phyloP scores from a whole-genome alignment of 306 rosid genomes.

The Erythrophleum fordii region DNA sequence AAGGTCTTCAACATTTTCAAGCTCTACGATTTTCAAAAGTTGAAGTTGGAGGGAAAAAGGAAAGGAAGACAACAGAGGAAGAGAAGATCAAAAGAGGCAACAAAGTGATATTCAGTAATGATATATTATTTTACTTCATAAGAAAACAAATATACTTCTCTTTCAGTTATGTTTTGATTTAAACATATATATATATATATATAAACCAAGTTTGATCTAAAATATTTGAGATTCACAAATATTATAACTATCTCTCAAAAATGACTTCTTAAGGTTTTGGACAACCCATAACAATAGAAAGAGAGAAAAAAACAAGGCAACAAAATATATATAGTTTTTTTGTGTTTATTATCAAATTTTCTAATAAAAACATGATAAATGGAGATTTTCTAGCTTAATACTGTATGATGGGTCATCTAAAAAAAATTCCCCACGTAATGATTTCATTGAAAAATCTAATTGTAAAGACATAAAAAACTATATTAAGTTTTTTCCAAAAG shows the following conservation, averaged over 20 bases:
- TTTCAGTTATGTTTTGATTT: background rate
- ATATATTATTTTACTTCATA: background rate
- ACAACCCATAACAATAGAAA: background rate
- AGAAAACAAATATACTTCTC: no score
- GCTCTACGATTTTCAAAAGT: background rate
- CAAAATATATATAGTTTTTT: no score
- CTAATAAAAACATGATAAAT: no score
- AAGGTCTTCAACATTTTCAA: background rate
- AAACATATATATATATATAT: no score
- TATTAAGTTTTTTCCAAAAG: background rate
- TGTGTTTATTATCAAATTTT: no score
- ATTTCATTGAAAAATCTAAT: background rate
- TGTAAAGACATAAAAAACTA: background rate
- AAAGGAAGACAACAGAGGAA: background rate
- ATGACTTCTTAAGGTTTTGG: background rate
- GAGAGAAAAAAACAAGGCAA: background rate
- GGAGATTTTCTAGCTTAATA: no score
- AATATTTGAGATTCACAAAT: background rate
- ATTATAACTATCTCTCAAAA: background rate
- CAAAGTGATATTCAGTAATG: background rate
- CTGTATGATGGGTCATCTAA: background rate
- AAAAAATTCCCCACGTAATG: no score
- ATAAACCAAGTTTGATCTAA: background rate
- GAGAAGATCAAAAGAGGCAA: background rate
- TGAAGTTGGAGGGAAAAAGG: background rate